Percentiles rank a stretch among this genome's conserved stretches.
Conservation (phyloP, 2,329 filamentous ascomycete genomes). For the Trichophyton benhamiae region DNA sequence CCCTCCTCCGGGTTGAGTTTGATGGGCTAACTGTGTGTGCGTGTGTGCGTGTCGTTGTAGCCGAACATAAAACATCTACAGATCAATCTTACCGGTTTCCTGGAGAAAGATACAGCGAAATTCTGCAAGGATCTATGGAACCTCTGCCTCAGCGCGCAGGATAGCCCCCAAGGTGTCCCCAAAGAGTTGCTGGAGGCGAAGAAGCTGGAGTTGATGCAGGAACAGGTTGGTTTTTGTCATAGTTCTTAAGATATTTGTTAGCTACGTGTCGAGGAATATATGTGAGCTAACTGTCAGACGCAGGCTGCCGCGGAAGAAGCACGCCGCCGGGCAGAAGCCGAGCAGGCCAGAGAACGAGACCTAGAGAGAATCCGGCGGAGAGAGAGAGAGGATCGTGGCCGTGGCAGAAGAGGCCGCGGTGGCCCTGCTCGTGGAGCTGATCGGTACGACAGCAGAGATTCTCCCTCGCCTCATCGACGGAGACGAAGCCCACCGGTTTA, state of each 20-base stretch:
- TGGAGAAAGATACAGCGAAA: slow-evolving; percentile 75
- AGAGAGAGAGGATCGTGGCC: slow-evolving; percentile 31
- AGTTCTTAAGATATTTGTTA: background rate
- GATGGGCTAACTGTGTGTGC: slow-evolving; percentile 15
- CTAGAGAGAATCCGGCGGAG: slow-evolving; percentile 53
- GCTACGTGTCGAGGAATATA: no score
- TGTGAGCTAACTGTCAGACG: slow-evolving; percentile 1
- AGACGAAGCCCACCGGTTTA: slow-evolving; percentile 36
- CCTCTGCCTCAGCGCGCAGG: slow-evolving; percentile 77
- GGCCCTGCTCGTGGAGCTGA: slow-evolving; percentile 34
- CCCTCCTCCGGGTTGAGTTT: no score
- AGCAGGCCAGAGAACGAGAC: slow-evolving; percentile 59
- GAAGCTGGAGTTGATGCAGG: slow-evolving; percentile 85
- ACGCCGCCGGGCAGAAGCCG: slow-evolving; percentile 57
- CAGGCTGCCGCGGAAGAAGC: slow-evolving; percentile 59
- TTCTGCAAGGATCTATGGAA: slow-evolving; percentile 96
- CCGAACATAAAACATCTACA: slow-evolving; percentile 93
- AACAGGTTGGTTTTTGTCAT: slow-evolving; percentile 54
- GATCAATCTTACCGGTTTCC: slow-evolving; percentile 86
- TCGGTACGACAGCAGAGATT: slow-evolving; percentile 37
- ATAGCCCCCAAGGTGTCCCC: slow-evolving; percentile 77
- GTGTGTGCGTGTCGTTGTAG: slow-evolving; percentile 36
- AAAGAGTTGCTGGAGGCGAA: slow-evolving; percentile 93
- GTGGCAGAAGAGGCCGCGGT: slow-evolving; percentile 27
- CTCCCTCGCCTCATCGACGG: slow-evolving; percentile 42